Evolutionary conservation across 352 stramenopile genomes (phyloP), one percentile per base, ranked within the genome.

Genomic region (Thraustotheca clavata): DNA sequence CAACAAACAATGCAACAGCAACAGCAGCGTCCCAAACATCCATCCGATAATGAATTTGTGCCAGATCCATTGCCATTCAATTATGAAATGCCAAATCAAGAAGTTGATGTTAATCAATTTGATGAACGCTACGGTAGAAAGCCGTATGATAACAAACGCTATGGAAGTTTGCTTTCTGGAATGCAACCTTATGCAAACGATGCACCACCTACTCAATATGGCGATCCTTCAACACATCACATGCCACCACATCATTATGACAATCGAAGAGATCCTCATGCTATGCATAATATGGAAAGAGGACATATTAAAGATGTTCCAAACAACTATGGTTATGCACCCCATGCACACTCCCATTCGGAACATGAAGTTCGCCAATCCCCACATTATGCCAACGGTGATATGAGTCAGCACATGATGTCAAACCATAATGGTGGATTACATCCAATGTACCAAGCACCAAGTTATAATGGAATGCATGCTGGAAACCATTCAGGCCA

Each of bases 1-100:
- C 52, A 35, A 27, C 33, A 49, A 26, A 39, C 38, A 38, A 14
- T 46, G 16, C 31, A 65, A 46, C 57, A 62, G 18, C n/a, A 55
- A 32, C 50, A 16, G 22, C 50, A 16, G 22, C 50, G 31, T 16
- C 9, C 27, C 24, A n/a, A 33, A 5, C 5, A 7, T 14, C 8
- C 48, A 5, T 5, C 48, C 29, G 57, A 32, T 18, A 78, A 90
- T 27, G 79, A 87, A n/a, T 92, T 90, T 69, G 72, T 82, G 4
- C 79, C 80, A 4, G 80, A 92, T 57, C 83, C 83, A 24, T 67
- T 92, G 2, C 83, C 83, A 0, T 92, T 92, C 60, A 80, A 92
- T 59, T 92, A 92, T 24, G 46, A 67, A 18, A 52, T 52, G 43
- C 43, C 43, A 11, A 24, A 24, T 24, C 43, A 9, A 24, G n/a